Evolutionary conservation across 192 early-diverging fungal genomes (phyloP).

Genomic region (Thamnidium elegans): DNA sequence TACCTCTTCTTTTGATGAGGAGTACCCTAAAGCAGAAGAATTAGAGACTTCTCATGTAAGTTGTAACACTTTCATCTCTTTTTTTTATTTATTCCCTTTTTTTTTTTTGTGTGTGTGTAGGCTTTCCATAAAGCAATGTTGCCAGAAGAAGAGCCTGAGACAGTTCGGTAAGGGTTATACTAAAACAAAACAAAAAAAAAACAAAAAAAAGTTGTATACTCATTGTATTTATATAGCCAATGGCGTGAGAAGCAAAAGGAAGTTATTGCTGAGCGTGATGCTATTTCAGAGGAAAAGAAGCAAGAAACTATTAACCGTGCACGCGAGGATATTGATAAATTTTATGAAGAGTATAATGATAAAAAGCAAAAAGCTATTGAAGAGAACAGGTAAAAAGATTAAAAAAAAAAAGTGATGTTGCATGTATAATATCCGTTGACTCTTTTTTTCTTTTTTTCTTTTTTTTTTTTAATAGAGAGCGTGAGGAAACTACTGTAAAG

Average conservation of each 20-base stretch:
- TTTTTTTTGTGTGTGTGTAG: too few species aligned
- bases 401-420: neutral
- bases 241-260: conserved; percentile 65
- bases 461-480: conserved; percentile 13
- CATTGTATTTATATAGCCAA: conserved; percentile 37
- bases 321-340: conserved; percentile 65
- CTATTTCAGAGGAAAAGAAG: conserved; percentile 45
- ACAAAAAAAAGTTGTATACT: neutral
- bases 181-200: neutral
- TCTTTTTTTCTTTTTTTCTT: neutral
- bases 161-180: conserved; percentile 29
- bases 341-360: conserved; percentile 81
- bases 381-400: conserved; percentile 54
- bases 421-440: neutral
- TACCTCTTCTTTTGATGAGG: conserved; percentile 27
- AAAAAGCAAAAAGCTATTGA: conserved; percentile 63
- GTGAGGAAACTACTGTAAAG: conserved; percentile 25
- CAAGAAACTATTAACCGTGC: conserved; percentile 60
- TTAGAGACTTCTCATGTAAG: conserved; percentile 38
- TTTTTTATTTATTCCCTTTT: neutral
- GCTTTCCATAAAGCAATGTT: conserved; percentile 30
- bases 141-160: conserved; percentile 39
- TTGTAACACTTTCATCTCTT: neutral
- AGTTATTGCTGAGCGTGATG: conserved; percentile 59
- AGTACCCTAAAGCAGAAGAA: conserved; percentile 37